A percentile compares a stretch with the other conserved stretches of the same genome.
Conservation (phyloP, 805 yeast genomes). For the Candida xiaguanensis region DNA sequence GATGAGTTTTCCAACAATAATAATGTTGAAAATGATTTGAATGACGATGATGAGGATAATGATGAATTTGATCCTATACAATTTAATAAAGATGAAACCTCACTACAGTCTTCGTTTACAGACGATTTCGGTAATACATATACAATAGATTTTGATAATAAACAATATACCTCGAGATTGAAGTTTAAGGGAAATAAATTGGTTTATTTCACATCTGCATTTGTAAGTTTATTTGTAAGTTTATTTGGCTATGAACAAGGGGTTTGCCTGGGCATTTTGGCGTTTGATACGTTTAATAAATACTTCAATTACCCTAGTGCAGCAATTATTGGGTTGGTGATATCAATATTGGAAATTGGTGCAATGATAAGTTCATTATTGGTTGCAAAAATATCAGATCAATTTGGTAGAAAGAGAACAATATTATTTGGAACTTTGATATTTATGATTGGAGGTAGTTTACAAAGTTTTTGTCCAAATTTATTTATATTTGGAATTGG, state of each 20-base stretch:
- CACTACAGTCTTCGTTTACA: slow-evolving; percentile 7
- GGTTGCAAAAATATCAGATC: slow-evolving; percentile 76
- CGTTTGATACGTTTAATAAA: slow-evolving; percentile 63
- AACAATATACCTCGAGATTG: slow-evolving; percentile 27
- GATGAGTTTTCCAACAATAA: slow-evolving; percentile 1
- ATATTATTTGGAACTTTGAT: slow-evolving; percentile 76
- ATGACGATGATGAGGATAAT: slow-evolving; percentile 8
- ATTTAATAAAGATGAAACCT: slow-evolving; percentile 4
- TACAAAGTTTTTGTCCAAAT: slow-evolving; percentile 61
- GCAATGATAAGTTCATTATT: slow-evolving; percentile 76
- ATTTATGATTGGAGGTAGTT: slow-evolving; percentile 72
- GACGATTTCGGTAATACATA: slow-evolving; percentile 35
- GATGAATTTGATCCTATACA: slow-evolving; percentile 15
- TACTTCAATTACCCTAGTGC: slow-evolving; percentile 75
- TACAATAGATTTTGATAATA: slow-evolving; percentile 35
- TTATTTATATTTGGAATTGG: slow-evolving; percentile 65
- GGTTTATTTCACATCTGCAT: slow-evolving; percentile 43
- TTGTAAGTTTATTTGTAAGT: slow-evolving; percentile 41
- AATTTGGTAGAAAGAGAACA: slow-evolving; percentile 73
- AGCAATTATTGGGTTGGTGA: slow-evolving; percentile 77
- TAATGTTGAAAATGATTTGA: slow-evolving; percentile 7
- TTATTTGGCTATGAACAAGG: slow-evolving; percentile 56
- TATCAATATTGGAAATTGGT: slow-evolving; percentile 84
- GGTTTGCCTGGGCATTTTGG: slow-evolving; percentile 82
- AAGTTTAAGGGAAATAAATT: slow-evolving; percentile 36